Evolutionary conservation across 495 filamentous ascomycete genomes (phyloP), one percentile per base, ranked within the genome.

Genomic region (Trichoderma erinaceum): DNA sequence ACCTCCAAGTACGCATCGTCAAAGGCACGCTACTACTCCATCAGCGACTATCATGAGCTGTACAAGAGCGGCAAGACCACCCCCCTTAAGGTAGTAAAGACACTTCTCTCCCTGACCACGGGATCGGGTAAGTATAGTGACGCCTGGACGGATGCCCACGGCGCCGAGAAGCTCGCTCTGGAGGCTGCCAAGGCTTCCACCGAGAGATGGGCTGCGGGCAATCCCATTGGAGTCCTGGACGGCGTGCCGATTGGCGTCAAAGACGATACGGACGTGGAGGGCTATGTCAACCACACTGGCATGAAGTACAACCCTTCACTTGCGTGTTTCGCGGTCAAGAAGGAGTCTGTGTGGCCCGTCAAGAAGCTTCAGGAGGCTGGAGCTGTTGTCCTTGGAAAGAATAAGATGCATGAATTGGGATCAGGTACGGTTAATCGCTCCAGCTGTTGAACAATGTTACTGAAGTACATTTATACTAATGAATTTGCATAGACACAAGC

Each of bases 361-460:
- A 81, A 81, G 74, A 86, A 91, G 78, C 85, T 90, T 79, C 81
- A 89, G 71, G 89, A 95, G 61, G 88, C 86, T 0, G 94, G 94
- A 1, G 93, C 88, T 13, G 84, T 97, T 50, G 81, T 97, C 23
- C 75, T 97, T 66, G 94, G 92, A 15, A 97, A 96, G 78, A 84
- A 87, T 35, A 93, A 87, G 50, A 97, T 97, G 94, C 93, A 97
- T 77, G 93, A 98, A 78, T 75, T 96, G 8, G 94, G 94, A 3
- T 77, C 77, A 66, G 80, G 81, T 46, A 76, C 77, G 4, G 78
- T 70, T 7, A 56, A 80, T 79, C 32, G 71, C 48, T 23, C 70
- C 0, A 69, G 23, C 74, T 75, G 8, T 64, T 21, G 25, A 41
- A 65, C 12, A 21, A 11, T 11, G 15, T 41, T 4, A 69, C 29